A percentile compares a stretch with the other conserved stretches of the same genome.
phyloP scores from a whole-genome alignment of 2,329 filamentous ascomycete species.

The Botrytis medusae region DNA sequence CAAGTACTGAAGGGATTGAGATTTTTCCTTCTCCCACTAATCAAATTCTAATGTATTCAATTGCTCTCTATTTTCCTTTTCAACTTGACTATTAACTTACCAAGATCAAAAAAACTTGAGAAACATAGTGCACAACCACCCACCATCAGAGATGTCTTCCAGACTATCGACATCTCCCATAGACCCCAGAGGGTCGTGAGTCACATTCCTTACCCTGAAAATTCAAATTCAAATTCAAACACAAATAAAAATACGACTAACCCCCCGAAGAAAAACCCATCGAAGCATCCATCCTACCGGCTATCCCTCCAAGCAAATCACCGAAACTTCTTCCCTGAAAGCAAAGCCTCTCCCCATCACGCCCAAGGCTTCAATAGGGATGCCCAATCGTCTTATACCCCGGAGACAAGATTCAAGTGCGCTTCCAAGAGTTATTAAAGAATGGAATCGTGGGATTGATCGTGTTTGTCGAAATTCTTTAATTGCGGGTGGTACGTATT shows the following conservation, averaged over 20 bases:
- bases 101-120: not conserved
- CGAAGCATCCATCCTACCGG: not conserved
- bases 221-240: not conserved
- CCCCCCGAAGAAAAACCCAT: not conserved
- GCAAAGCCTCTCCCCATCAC: not conserved
- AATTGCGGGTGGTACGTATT: not conserved
- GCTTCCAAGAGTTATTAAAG: not conserved
- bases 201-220: not conserved
- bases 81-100: not conserved
- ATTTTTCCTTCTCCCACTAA: not conserved
- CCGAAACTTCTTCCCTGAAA: not conserved
- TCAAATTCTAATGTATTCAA: not conserved
- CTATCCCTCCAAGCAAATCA: not conserved
- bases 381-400: not conserved
- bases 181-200: not conserved
- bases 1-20: accelerated
- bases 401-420: not conserved
- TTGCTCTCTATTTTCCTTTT: not conserved
- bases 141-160: not conserved
- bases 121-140: not conserved
- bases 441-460: not conserved
- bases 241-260: not conserved
- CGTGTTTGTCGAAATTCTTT: not conserved
- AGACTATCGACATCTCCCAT: not conserved
- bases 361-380: not conserved